Evolutionary conservation across 2,329 filamentous ascomycete species (phyloP).

Genomic region (Verticillium albo-atrum): DNA sequence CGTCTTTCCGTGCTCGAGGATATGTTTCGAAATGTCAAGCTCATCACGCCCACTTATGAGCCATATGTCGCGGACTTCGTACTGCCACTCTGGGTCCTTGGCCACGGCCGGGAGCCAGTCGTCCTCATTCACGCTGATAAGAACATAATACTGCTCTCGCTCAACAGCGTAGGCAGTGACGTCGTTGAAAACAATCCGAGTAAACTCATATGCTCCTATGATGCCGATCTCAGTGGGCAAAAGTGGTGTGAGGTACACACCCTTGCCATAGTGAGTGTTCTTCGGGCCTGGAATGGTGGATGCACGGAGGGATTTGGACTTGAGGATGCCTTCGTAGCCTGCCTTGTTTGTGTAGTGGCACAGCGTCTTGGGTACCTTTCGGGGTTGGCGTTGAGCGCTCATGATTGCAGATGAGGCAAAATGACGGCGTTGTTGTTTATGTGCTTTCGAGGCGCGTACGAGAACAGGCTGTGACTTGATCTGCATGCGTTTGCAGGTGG

Average conservation of each 20-base stretch:
- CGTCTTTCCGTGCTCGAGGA: background rate
- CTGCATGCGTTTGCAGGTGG: too few species aligned
- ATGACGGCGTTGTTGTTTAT: too few species aligned
- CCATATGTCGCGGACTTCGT: background rate
- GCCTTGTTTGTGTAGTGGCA: background rate
- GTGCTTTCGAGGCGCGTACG: too few species aligned
- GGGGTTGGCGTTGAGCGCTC: background rate
- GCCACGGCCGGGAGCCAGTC: background rate
- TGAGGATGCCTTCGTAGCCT: background rate
- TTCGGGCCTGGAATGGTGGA: background rate
- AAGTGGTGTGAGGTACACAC: background rate
- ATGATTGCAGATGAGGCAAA: too few species aligned
- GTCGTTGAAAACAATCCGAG: background rate
- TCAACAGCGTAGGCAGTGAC: background rate
- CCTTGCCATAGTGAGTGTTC: background rate
- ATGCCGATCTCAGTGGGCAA: background rate
- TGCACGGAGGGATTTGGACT: background rate
- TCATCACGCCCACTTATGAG: background rate
- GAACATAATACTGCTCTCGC: background rate
- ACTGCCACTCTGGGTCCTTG: background rate
- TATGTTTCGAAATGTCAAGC: background rate
- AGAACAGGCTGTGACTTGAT: too few species aligned
- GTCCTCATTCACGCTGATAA: background rate
- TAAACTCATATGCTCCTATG: background rate
- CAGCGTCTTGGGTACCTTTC: background rate